Evolutionary conservation across 169 alveolate genomes (phyloP), one percentile per base, ranked within the genome.

Genomic region (Cystoisospora suis): DNA sequence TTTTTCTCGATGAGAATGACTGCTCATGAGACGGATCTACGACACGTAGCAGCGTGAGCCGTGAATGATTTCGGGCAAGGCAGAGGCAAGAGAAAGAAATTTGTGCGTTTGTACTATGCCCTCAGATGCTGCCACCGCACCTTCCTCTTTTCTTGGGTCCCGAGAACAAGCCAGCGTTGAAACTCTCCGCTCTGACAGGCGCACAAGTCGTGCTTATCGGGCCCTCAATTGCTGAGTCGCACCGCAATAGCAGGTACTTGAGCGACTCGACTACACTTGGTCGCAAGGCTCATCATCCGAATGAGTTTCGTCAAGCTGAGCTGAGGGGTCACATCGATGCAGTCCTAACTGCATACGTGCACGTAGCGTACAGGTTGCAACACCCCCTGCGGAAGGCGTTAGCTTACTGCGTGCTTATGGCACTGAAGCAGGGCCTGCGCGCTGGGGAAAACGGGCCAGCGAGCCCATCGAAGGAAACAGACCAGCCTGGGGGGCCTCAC

Each of bases 331-430:
- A 36, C 83, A 72, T 72, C 32, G 83, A 72, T 38, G 83, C 58
- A 1, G 58, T 72, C 15, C 56, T 72, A 38, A 56, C 83, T 36
- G 83, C 83, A 17, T 72, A 72, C 56, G 83, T 56, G 29, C 83
- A 72, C 32, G 12, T 72, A 5, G 83, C 83, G 3, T 72, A 72
- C 32, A 47, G 56, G 7, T 20, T 72, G 9, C 83, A 72, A 34
- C 83, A 72, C 44, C 83, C 83, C 2, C 56, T 36, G 45, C 38
- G 83, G 44, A 72, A 72, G 83, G 83, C 83, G 20, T 47, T 72
- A 27, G 83, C 83, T n/a, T 72, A n/a, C 58, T 72, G 83, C 9
- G 83, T 72, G n/a, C 23, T 38, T 27, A 56, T 38, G 56, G 83
- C 83, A 15, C 56, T 72, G 34, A 72, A 36, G 27, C 58, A 36